Base-by-base conservation (phyloP, 1,139 yeast genomes). In the Suhomyces yuchorum region DNA sequence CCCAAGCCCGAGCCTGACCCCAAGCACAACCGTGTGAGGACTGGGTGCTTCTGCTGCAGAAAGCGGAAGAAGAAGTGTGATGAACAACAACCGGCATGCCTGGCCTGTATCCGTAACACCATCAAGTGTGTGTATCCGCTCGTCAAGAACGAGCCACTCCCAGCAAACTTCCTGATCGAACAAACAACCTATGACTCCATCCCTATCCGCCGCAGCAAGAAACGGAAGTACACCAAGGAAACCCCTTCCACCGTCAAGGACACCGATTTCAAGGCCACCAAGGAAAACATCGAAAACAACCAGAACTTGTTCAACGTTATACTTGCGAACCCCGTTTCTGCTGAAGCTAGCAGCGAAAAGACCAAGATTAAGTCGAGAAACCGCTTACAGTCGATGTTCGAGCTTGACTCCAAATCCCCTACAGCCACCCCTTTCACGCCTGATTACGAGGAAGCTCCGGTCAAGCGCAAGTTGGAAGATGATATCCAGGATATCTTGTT, bases 1-100 rank as follows among this genome's bases (percentile, higher is more conserved):
- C 22, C 34, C 23, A 28, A 28, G 17, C 14, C 35, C 19, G 35
- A 20, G 19, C n/a, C 24, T 19, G 39, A 32, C 12, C 17, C 37
- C 40, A 48, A 45, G 49, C 58, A 32, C 52, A 56, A 49, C 61
- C 60, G 78, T 44, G 67, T 78, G 2, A 67, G 68, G 52, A 64
- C 72, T 0, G 81, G 80, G 5, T 76, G 81, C 48, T 67, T 75
- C 51, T 71, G 78, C 18, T 76, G 82, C 52, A 65, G 81, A 32
- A 69, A 68, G 49, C 64, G 81, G 47, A 76, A 75, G 67, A 77
- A 77, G 70, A 77, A 77, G 61, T 77, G 82, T 57, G 77, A 77
- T 55, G 81, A 77, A 54, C 47, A 48, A 9, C 64, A 55, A 19
- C 78, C 78, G 1, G 54, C 59, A 1, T 75, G 80, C 47, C 56